Evolutionary conservation across 768 basidiomycete genomes (phyloP), one percentile per base, ranked within the genome.

Genomic region (Jaapia argillacea): DNA sequence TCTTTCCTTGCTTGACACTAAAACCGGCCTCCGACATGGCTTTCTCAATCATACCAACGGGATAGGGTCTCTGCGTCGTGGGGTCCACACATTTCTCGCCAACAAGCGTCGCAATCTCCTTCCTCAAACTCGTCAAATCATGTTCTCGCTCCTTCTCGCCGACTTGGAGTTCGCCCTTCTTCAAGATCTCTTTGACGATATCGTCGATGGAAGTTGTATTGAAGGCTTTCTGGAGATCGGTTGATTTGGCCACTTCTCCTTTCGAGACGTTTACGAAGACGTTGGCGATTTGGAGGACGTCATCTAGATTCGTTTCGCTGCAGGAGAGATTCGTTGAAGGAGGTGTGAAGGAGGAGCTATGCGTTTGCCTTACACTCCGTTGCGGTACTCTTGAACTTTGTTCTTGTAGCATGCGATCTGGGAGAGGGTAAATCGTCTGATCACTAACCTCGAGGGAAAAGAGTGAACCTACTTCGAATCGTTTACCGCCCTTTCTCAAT

Each of bases 371-470:
- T 62, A 89, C 81, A 94, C 85, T 48, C 92, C 92, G 45, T 76
- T 89, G 46, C 96, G 70, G 78, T 83, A 99, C 60, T 96, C 93
- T 53, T 93, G 89, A 22, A 99, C 96, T 65, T 97, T 97, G 65
- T 99, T 99, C 71, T 97, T 94, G 70, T 98, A 99, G 63, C 92
- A 96, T 27, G 96, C 94, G 54, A 99, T 86, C 94, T 85, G 49
- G 22, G 23, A 41, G 42, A 36, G 40, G 27, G 28, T 33, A 33
- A 16, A 33, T 33, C 28, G 16, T 10, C 10, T 10, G 16, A 10
- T 10, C 10, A 33, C 28, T 33, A 16, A 10, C 10, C 28, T 10
- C 16, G 16, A 10, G 28, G 10, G 10, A 16, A 16, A 16, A 10
- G 28, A 10, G 16, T 33, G 22, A 7, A 21, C 66, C n/a, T 52